Conservation (phyloP, 1,139 yeast genomes). For the Sugiyamaella castrensis region DNA sequence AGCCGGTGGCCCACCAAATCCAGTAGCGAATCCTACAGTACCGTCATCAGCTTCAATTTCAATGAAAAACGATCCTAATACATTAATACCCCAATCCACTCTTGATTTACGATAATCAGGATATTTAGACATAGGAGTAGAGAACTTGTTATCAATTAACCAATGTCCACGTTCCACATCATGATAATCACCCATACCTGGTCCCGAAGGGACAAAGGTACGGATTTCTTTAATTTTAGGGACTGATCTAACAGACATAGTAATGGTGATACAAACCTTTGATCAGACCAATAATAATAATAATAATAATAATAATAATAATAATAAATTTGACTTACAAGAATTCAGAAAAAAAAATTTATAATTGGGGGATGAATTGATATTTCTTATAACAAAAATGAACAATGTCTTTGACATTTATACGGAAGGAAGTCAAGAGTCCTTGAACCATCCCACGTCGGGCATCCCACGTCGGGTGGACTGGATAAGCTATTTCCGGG, state of each 20-base stretch:
- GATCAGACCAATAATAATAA: no score
- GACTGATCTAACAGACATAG: constrained; percentile 24
- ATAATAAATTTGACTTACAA: no score
- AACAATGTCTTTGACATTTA: no score
- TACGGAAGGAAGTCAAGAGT: no score
- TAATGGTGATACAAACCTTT: no score
- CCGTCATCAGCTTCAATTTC: constrained; percentile 50
- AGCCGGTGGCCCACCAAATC: constrained; percentile 53
- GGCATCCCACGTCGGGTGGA: no score
- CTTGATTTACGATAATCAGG: constrained; percentile 45
- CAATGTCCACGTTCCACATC: constrained; percentile 49
- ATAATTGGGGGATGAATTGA: no score
- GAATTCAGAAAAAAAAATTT: no score
- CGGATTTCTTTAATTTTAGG: constrained; percentile 45
- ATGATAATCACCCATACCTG: constrained; percentile 52
- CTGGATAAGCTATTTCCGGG: no score
- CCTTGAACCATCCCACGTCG: no score
- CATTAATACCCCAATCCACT: constrained; percentile 51
- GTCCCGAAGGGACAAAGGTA: constrained; percentile 44
- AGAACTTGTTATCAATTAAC: constrained; percentile 46
- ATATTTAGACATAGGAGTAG: constrained; percentile 50
- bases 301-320: no score
- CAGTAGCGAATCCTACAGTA: constrained; percentile 49
- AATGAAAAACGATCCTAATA: constrained; percentile 50
- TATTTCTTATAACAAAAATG: no score